phyloP scores from a whole-genome alignment of 116 monocot species.

The Iris pallida region DNA sequence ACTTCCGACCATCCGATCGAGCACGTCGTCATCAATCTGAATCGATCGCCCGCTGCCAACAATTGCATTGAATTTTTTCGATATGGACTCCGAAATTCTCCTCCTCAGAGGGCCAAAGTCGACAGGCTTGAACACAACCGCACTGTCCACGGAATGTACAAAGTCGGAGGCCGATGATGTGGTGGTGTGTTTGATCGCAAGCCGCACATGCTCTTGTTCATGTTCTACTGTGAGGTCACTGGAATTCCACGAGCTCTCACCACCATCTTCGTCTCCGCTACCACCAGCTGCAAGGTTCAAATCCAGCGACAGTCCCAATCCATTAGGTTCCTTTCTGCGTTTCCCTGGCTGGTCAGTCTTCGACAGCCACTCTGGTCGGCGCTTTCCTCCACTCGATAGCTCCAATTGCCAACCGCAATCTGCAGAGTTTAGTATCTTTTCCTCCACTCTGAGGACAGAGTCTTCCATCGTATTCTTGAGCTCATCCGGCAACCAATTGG shows the following conservation, averaged over 20 bases:
- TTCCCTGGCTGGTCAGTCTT: conserved; percentile 8
- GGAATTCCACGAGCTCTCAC: conserved; percentile 37
- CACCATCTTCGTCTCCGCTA: conserved; percentile 21
- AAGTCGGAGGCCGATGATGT: conserved; percentile 23
- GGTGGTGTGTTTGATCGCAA: conserved; percentile 11
- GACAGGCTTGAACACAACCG: conserved; percentile 44
- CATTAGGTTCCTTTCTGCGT: conserved; percentile 16
- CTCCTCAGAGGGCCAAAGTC: conserved; percentile 31
- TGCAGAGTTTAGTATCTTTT: conserved; percentile 24
- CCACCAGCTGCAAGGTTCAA: conserved; percentile 35
- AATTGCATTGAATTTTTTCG: conserved; percentile 16
- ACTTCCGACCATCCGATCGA: conserved; percentile 26
- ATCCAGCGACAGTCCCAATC: conserved; percentile 26
- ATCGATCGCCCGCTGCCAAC: conserved; percentile 18
- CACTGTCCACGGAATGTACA: conserved; percentile 30
- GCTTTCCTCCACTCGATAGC: conserved; percentile 31
- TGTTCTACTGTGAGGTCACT: conserved; percentile 51
- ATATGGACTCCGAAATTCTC: conserved; percentile 25
- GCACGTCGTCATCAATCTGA: conserved; percentile 30
- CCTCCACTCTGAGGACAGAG: conserved; percentile 16
- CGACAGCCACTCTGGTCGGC: conserved; percentile 25
- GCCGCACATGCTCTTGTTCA: conserved; percentile 23
- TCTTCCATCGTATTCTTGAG: conserved; percentile 12
- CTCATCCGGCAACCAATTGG: conserved; percentile 36
- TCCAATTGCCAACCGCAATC: conserved; percentile 24